Base-by-base conservation (phyloP, 345 rosid species). In the Melaleuca alternifolia region DNA sequence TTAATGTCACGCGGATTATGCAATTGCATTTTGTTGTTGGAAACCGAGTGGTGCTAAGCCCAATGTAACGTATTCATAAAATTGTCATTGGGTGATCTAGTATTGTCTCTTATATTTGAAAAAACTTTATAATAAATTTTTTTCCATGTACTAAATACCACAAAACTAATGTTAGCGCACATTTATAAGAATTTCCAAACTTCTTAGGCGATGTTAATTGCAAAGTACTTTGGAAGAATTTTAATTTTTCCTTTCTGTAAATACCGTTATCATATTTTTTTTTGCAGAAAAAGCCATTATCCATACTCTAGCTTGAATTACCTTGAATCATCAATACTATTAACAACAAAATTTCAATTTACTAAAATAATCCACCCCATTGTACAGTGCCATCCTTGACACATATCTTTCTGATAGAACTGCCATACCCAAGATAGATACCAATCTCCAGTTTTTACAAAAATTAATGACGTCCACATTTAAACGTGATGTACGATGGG, bases 371-470 rank as follows among this genome's bases (percentile, higher is more conserved):
- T 4, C 41, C 41, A 41, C 41, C 41, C 41, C 41, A 41, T 41
- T 41, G 41, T 41, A 41, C 41, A 41, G 33, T 59, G n/a, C 33
- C 18, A n/a, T 59, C 33, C 71, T 59, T 14, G 71, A n/a, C 33
- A 59, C 2, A 41, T 41, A n/a, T 2, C 18, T 33, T n/a, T 15
- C n/a, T n/a, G 71, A 59, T 33, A 59, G 13, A 14, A 16, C 41
- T 8, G 33, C 16, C 20, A 18, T 7, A 59, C 37, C 71, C 2
- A 59, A n/a, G 37, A 59, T 59, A n/a, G 71, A 59, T 59, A 59
- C 18, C 18, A 59, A 59, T 59, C 33, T 59, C 13, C 0, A 0
- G 18, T n/a, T 33, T 59, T 12, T 3, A 59, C 71, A 0, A 59
- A 0, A n/a, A 59, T 59, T 18, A 59, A 59, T 59, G 15, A n/a